These are phyloP conservation scores for Suhomyces ambrosiae DNA, from an alignment of 1,139 yeast genomes.

Conservation along the genomic window DNA sequence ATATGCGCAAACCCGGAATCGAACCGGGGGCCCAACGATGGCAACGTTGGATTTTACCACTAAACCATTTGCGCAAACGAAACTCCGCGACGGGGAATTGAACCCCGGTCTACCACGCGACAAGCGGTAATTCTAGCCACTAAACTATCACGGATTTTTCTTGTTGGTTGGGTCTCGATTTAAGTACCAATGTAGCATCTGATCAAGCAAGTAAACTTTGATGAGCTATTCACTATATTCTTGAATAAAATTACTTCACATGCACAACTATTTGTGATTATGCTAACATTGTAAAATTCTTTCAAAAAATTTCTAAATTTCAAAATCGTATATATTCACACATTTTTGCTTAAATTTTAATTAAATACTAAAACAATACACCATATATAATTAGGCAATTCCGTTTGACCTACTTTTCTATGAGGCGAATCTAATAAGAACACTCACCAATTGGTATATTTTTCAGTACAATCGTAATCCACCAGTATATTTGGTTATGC, in stretches of 20 bases:
- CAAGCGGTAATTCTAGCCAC: constrained; percentile 48
- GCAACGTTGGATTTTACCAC: constrained; percentile 26
- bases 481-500: neutral
- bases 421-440: too few species aligned
- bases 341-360: too few species aligned
- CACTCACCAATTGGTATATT: too few species aligned
- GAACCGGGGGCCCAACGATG: constrained; percentile 64
- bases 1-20: constrained; percentile 66
- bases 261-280: too few species aligned
- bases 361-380: too few species aligned
- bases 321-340: too few species aligned
- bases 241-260: too few species aligned
- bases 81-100: constrained; percentile 70
- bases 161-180: neutral
- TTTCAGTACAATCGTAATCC: neutral
- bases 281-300: too few species aligned
- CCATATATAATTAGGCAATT: too few species aligned
- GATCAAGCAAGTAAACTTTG: neutral
- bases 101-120: constrained; percentile 71
- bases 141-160: constrained; percentile 14
- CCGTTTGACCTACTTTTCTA: too few species aligned
- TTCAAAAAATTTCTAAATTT: too few species aligned
- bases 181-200: neutral
- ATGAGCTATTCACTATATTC: neutral
- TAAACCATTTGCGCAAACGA: constrained; percentile 7